Evolutionary conservation across 2,329 filamentous ascomycete genomes (phyloP), one percentile per base, ranked within the genome.

Genomic region (Ceratocystis colombiana): DNA sequence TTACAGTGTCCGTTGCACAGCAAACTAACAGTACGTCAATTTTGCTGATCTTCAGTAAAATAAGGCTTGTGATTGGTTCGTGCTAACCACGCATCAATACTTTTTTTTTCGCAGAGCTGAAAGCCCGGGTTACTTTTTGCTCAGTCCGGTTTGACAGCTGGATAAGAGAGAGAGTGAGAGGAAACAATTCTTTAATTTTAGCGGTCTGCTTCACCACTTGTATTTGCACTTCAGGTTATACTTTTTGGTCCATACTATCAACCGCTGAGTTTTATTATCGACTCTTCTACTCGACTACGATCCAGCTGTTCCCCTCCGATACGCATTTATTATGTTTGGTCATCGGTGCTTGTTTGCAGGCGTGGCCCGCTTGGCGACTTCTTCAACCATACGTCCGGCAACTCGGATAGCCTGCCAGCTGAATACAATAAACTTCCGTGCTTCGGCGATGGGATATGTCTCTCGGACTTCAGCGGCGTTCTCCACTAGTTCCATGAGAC

Each of bases 401-500:
- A 37, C 25, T 41, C 12, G 8, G n/a, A 68, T 75, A 75, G 72
- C 28, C 25, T 41, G 2, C 17, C 48, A 41, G 15, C 55, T 53
- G 8, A 28, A 4, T 10, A 15, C 20, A 12, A 57, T 33, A 22
- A 61, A 15, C 7, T 30, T 61, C 28, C 66, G 62, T 59, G 22
- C 45, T 17, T 63, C 37, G 33, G 25, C 55, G 15, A 59, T 59
- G n/a, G 10, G 6, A 59, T 41, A 44, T 20, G 15, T 48, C 3
- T 20, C 41, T n/a, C 28, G 45, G 10, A 17, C 46, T 17, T 15
- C 62, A n/a, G 30, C 66, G 2, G 57, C 62, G 6, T 94, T 96
- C 74, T 88, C 88, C 53, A 83, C 82, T 10, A 86, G 87, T 3
- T 73, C 82, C 10, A 72, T 78, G 66, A 75, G 77, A 65, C 77